phyloP scores from a whole-genome alignment of 208 protist genomes.

The Angomonas desouzai region DNA sequence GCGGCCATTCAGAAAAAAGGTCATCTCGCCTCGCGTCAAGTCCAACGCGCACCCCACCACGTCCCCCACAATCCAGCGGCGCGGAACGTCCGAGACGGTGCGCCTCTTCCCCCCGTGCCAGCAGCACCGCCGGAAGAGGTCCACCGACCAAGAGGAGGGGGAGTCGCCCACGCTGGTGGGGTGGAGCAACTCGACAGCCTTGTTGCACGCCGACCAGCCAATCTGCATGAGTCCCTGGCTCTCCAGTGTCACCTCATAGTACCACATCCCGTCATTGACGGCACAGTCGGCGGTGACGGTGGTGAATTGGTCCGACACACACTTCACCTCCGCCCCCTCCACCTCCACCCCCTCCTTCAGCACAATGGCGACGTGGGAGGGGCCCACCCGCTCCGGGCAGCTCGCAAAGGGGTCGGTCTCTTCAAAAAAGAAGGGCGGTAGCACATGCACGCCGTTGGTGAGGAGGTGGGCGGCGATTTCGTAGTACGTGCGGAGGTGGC shows the following conservation, averaged over 20 bases:
- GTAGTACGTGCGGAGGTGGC: constrained; percentile 85
- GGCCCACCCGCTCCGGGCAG: constrained; percentile 66
- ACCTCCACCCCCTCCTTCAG: constrained; percentile 61
- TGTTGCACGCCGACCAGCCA: constrained; percentile 60
- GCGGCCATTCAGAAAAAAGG: constrained; percentile 81
- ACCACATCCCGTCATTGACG: constrained; percentile 80
- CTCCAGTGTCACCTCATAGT: constrained; percentile 87
- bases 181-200: constrained; percentile 17
- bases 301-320: constrained; percentile 60
- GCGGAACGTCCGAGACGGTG: constrained; percentile 40
- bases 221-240: constrained; percentile 91
- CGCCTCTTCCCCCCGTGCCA: constrained; percentile 79
- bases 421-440: constrained; percentile 86
- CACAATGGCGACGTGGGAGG: constrained; percentile 78
- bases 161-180: constrained; percentile 78
- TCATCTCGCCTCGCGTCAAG: constrained; percentile 61
- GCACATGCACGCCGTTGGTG: constrained; percentile 36
- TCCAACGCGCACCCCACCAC: constrained; percentile 89
- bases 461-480: constrained; percentile 78
- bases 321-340: constrained; percentile 71
- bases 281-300: constrained; percentile 77
- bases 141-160: constrained; percentile 76
- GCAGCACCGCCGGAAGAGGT: constrained; percentile 83
- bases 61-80: constrained; percentile 79
- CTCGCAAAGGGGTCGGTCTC: constrained; percentile 81